phyloP scores from a whole-genome alignment of 768 basidiomycete species.

The Cubamyces sp. region DNA sequence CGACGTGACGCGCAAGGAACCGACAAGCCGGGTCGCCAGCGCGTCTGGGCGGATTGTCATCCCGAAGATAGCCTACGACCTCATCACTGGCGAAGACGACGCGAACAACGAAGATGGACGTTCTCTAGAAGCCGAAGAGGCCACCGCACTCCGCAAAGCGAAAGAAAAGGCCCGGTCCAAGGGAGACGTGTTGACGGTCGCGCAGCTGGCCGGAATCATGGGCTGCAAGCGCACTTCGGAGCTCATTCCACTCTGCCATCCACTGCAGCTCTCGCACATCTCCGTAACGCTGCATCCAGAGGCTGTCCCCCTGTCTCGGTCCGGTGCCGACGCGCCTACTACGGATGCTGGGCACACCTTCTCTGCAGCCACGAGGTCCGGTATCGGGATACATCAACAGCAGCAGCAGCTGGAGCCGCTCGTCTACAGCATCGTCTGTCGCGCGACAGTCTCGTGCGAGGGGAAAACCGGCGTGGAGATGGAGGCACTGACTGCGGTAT shows the following conservation, averaged over 20 bases:
- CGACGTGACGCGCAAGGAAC: slow-evolving; percentile 66
- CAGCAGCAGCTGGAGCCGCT: not conserved
- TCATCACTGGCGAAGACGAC: slow-evolving; percentile 48
- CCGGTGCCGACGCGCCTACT: slow-evolving; percentile 25
- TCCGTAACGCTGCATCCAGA: slow-evolving; percentile 63
- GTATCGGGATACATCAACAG: slow-evolving; percentile 11
- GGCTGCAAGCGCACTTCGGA: slow-evolving; percentile 82
- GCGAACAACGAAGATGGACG: not conserved
- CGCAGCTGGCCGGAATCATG: slow-evolving; percentile 88
- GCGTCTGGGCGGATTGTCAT: slow-evolving; percentile 77
- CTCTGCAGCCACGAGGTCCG: slow-evolving; percentile 18
- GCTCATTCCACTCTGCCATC: slow-evolving; percentile 88
- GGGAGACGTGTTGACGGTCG: slow-evolving; percentile 73
- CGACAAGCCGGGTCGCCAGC: slow-evolving; percentile 70
- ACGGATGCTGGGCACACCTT: slow-evolving; percentile 9
- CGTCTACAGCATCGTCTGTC: slow-evolving; percentile 59
- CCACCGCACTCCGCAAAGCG: slow-evolving; percentile 36
- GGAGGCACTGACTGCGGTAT: slow-evolving; percentile 89
- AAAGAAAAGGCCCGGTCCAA: slow-evolving; percentile 60
- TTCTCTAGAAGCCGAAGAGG: slow-evolving; percentile 1
- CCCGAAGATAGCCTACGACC: slow-evolving; percentile 62
- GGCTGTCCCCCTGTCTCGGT: slow-evolving; percentile 22
- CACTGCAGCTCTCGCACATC: slow-evolving; percentile 73
- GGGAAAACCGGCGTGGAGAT: slow-evolving; percentile 91
- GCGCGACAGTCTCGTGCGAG: slow-evolving; percentile 72